phyloP scores from a whole-genome alignment of 306 rosid genomes.

The Medicago lupulina region DNA sequence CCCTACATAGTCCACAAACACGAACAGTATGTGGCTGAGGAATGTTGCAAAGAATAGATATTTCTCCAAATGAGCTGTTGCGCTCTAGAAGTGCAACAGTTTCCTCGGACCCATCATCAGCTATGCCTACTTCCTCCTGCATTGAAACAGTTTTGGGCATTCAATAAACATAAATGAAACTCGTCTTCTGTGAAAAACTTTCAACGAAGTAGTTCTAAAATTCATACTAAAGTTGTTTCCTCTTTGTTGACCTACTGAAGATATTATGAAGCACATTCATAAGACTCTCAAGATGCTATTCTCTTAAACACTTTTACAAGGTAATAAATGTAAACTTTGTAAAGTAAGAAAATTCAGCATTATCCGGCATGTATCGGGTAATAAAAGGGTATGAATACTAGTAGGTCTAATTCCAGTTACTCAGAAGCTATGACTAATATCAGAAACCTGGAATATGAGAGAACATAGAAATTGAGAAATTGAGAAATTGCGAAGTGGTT shows the following conservation, averaged over 20 bases:
- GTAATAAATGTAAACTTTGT: conserved; percentile 2
- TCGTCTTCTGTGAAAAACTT: not conserved
- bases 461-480: conserved; percentile 24
- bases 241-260: conserved; percentile 23
- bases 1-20: conserved; percentile 84
- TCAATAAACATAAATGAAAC: conserved; percentile 30
- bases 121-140: conserved; percentile 82
- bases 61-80: conserved; percentile 78
- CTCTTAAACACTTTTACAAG: conserved; percentile 20
- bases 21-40: conserved; percentile 94
- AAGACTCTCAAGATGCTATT: not conserved
- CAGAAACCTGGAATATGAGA: not conserved
- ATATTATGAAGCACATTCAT: conserved; percentile 16
- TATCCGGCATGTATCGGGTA: not conserved
- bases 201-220: conserved; percentile 15
- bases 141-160: conserved; percentile 26
- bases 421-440: conserved; percentile 29
- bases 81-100: conserved; percentile 63
- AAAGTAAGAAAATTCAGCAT: conserved; percentile 11
- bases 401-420: not conserved
- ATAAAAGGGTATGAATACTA: conserved; percentile 14
- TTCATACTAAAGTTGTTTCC: conserved; percentile 5
- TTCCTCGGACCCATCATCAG: conserved; percentile 79
- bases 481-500: conserved; percentile 26
- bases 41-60: conserved; percentile 93